phyloP scores from a whole-genome alignment of 371 early-diverging fungal species.

The Saksenaea vasiformis region DNA sequence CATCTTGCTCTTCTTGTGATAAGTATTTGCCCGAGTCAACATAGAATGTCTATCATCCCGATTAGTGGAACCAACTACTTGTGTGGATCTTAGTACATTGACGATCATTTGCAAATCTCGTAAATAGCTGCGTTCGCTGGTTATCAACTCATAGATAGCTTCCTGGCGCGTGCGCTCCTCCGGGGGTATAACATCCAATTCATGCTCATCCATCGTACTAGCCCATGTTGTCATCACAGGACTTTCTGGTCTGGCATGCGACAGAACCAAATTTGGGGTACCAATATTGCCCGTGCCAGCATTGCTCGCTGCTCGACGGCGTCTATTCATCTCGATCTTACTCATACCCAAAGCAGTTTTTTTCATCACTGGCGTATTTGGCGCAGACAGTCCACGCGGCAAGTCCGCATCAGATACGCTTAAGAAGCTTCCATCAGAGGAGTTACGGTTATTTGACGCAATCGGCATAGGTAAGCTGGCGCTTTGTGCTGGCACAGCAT shows the following conservation, averaged over 20 bases:
- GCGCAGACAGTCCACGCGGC: constrained; percentile 34
- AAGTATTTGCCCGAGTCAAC: constrained; percentile 45
- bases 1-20: constrained; percentile 40
- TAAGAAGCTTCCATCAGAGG: constrained; percentile 8
- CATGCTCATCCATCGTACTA: constrained; percentile 45
- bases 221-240: constrained; percentile 44
- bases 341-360: constrained; percentile 30
- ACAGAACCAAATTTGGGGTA: constrained; percentile 13
- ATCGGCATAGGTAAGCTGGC: neutral
- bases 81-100: constrained; percentile 50
- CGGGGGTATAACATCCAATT: constrained; percentile 31
- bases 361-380: constrained; percentile 48
- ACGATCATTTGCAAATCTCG: constrained; percentile 81
- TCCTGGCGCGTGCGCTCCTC: constrained; percentile 86
- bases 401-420: constrained; percentile 16
- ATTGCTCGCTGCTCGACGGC: constrained; percentile 48
- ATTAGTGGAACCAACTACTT: neutral
- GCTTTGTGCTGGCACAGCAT: too few species aligned
- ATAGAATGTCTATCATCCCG: constrained; percentile 49
- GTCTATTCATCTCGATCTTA: constrained; percentile 29
- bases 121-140: constrained; percentile 83
- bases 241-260: constrained; percentile 21
- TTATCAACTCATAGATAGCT: constrained; percentile 85
- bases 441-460: neutral
- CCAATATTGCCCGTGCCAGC: constrained; percentile 28